Evolutionary conservation across 1,284 basidiomycete species (phyloP).

Genomic region (Tremellales sp.): DNA sequence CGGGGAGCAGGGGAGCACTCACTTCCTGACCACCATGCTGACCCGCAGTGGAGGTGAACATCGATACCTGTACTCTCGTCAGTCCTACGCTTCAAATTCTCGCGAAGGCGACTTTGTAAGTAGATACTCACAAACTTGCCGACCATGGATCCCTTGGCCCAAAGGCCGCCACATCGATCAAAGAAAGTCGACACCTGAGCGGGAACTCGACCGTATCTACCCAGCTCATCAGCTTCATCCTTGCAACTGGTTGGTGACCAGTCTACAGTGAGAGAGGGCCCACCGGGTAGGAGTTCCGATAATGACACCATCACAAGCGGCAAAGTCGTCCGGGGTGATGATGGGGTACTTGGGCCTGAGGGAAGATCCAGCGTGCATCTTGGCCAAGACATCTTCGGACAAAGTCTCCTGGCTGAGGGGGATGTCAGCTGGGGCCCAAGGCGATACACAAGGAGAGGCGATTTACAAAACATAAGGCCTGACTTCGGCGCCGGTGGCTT

Average conservation of each 20-base stretch:
- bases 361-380: conserved; percentile 63
- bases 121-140: conserved; percentile 72
- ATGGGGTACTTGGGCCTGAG: conserved; percentile 62
- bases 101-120: no score
- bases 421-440: not conserved
- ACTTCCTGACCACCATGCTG: conserved; percentile 50
- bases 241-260: no score
- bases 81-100: not conserved
- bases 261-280: conserved; percentile 1
- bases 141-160: conserved; percentile 65
- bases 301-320: conserved; percentile 55
- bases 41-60: conserved; percentile 39
- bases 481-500: conserved; percentile 64
- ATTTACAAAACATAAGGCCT: conserved; percentile 62
- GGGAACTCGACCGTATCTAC: conserved; percentile 53
- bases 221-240: conserved; percentile 2
- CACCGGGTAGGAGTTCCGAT: conserved; percentile 66
- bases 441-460: not conserved
- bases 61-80: conserved; percentile 7
- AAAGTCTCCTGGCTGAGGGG: conserved; percentile 77
- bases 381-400: conserved; percentile 65
- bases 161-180: conserved; percentile 70
- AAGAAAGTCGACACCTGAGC: conserved; percentile 55
- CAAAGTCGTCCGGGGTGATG: conserved; percentile 62
- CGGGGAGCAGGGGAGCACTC: conserved; percentile 1